Conservation (phyloP, 1,284 basidiomycete species). For the Puccinia coronata region DNA sequence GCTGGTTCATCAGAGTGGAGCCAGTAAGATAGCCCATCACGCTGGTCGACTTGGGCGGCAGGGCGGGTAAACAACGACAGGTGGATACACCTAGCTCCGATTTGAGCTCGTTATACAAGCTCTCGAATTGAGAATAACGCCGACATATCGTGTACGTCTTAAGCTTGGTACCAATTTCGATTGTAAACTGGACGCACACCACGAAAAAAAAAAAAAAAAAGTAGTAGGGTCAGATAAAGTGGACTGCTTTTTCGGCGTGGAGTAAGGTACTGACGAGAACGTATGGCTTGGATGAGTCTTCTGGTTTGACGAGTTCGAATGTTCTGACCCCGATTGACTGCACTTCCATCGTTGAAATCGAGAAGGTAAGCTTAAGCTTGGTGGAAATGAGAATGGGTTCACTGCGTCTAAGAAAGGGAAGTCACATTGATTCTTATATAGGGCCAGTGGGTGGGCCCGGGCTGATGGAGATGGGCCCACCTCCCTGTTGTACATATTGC, state of each 20-base stretch:
- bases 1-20: constrained; percentile 18
- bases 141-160: constrained; percentile 36
- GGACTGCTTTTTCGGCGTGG: background rate
- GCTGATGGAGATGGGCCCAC: background rate
- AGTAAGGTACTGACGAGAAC: constrained; percentile 1
- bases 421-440: background rate
- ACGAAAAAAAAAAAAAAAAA: too few relatives aligned
- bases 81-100: constrained; percentile 3
- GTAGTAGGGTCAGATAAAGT: background rate
- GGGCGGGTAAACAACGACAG: constrained; percentile 18
- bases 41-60: constrained; percentile 40
- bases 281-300: constrained; percentile 19
- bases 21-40: constrained; percentile 40
- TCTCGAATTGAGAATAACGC: constrained; percentile 45
- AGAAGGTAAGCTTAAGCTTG: background rate
- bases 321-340: constrained; percentile 37
- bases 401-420: too few relatives aligned
- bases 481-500: too few relatives aligned
- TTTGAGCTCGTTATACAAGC: background rate
- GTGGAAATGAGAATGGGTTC: background rate
- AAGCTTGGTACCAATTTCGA: constrained; percentile 42
- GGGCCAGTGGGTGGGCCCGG: background rate
- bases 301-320: constrained; percentile 27
- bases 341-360: constrained; percentile 21
- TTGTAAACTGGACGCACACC: constrained; percentile 24